Evolutionary conservation across 768 basidiomycete species (phyloP).

Genomic region (Hericium erinaceus): DNA sequence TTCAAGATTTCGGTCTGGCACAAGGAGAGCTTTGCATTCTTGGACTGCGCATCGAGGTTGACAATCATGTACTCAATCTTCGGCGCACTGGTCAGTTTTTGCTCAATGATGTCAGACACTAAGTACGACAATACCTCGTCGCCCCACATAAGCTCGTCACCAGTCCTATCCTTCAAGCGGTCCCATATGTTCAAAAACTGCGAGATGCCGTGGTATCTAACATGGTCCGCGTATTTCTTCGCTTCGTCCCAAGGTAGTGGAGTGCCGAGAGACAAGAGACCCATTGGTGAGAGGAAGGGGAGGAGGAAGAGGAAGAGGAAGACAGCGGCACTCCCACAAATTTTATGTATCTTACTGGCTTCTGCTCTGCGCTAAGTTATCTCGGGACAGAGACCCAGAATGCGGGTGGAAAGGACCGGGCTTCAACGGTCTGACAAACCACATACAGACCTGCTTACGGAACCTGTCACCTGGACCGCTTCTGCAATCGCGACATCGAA

Average conservation of each 20-base stretch:
- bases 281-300: slow-evolving; percentile 45
- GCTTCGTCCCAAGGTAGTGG: slow-evolving; percentile 89
- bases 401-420: too few relatives aligned
- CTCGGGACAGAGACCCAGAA: background rate
- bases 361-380: background rate
- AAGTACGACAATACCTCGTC: slow-evolving; percentile 67
- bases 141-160: slow-evolving; percentile 94
- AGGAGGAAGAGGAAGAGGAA: background rate
- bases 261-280: slow-evolving; percentile 86
- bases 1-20: slow-evolving; percentile 90
- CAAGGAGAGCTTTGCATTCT: slow-evolving; percentile 84
- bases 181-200: slow-evolving; percentile 95
- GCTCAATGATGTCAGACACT: too few relatives aligned
- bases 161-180: slow-evolving; percentile 79
- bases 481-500: too few relatives aligned
- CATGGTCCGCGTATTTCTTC: slow-evolving; percentile 80
- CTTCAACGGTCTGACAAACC: too few relatives aligned
- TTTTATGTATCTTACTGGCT: background rate
- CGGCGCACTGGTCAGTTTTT: background rate
- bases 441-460: background rate
- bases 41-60: slow-evolving; percentile 65
- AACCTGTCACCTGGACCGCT: too few relatives aligned
- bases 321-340: background rate
- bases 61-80: slow-evolving; percentile 97
- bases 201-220: slow-evolving; percentile 84